phyloP scores from a whole-genome alignment of 2,329 filamentous ascomycete genomes.

The Pestalotiopsis sp. region DNA sequence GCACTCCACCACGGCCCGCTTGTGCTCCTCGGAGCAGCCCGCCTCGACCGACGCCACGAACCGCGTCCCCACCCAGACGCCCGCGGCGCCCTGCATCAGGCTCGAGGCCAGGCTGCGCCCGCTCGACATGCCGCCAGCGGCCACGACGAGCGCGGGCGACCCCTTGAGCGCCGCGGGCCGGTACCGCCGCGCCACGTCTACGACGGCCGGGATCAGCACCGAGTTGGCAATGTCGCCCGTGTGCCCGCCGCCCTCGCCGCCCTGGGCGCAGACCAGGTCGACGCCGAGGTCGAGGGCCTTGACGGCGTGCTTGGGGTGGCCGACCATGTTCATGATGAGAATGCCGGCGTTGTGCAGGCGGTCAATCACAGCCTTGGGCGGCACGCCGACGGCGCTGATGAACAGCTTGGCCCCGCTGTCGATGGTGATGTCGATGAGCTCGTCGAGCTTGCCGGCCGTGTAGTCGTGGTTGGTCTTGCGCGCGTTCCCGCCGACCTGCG shows the following conservation, averaged over 20 bases:
- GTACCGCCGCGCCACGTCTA: conserved; percentile 78
- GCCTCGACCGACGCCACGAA: conserved; percentile 87
- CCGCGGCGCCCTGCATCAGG: conserved; percentile 84
- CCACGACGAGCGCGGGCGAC: conserved; percentile 75
- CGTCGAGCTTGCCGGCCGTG: conserved; percentile 83
- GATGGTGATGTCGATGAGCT: conserved; percentile 85
- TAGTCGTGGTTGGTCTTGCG: conserved; percentile 96
- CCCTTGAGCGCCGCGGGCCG: conserved; percentile 70
- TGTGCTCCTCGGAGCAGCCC: conserved; percentile 79
- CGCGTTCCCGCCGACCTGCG: conserved; percentile 81
- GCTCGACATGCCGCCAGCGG: conserved; percentile 85
- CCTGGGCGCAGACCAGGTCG: conserved; percentile 90
- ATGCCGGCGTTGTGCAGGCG: conserved; percentile 78
- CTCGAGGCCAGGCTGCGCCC: conserved; percentile 79
- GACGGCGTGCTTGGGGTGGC: conserved; percentile 85
- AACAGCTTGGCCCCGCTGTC: conserved; percentile 83
- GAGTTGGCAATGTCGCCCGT: conserved; percentile 85
- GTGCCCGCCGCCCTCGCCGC: conserved; percentile 90
- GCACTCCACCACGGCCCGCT: conserved; percentile 80
- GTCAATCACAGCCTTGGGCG: conserved; percentile 72
- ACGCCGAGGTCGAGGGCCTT: conserved; percentile 87
- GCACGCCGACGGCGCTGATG: conserved; percentile 86
- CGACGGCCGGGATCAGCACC: conserved; percentile 85
- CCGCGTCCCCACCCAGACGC: conserved; percentile 92
- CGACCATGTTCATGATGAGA: conserved; percentile 96